phyloP scores from a whole-genome alignment of 768 basidiomycete species.

The Russula emetica region DNA sequence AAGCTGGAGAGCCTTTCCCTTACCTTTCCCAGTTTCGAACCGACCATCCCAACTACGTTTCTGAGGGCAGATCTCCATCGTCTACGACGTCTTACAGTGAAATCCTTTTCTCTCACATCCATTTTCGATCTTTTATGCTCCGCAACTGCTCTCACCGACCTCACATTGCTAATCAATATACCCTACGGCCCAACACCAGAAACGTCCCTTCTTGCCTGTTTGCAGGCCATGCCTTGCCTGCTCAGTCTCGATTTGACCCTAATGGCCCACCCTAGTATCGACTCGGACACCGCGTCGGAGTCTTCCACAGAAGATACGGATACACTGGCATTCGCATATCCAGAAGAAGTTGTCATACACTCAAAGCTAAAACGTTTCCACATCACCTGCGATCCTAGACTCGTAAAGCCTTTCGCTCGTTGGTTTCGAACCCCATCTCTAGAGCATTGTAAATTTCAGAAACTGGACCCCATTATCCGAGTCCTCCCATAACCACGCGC shows the following conservation, averaged over 20 bases:
- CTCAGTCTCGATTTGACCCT: not conserved
- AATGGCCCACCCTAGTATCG: not conserved
- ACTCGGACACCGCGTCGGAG: too few relatives aligned
- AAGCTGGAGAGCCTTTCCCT: constrained; percentile 8
- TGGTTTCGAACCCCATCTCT: not conserved
- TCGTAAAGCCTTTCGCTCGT: not conserved
- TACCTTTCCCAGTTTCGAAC: accelerated
- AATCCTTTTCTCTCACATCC: not conserved
- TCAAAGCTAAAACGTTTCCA: not conserved
- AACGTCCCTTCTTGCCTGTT: not conserved
- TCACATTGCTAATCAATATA: not conserved
- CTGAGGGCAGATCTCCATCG: not conserved
- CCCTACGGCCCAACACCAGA: not conserved
- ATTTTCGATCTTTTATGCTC: not conserved
- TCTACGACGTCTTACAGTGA: constrained; percentile 3
- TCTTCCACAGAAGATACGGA: too few relatives aligned
- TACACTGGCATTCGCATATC: too few relatives aligned
- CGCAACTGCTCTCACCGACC: not conserved
- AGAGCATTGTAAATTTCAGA: too few relatives aligned
- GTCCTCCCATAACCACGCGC: not conserved
- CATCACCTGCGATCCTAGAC: not conserved
- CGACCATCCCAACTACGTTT: not conserved
- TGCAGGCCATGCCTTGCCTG: constrained; percentile 1
- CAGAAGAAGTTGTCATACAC: not conserved
- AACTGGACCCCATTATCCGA: too few relatives aligned